phyloP scores from a whole-genome alignment of 148 eudicot species.

The Persicaria tinctoria region DNA sequence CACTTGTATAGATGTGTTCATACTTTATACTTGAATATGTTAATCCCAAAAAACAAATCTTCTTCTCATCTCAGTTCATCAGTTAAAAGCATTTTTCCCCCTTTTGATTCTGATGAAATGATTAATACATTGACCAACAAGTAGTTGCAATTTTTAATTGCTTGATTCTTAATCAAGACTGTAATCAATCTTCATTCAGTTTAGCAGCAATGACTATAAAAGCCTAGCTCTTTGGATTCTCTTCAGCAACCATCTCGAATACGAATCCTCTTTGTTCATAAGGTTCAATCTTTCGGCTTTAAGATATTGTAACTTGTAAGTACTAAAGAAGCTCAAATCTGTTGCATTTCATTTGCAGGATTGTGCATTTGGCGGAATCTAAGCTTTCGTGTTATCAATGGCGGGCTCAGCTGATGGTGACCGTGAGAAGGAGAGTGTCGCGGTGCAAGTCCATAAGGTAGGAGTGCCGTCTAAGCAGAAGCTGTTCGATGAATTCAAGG shows the following conservation, averaged over 20 bases:
- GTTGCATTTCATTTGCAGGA: background rate
- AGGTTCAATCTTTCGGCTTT: background rate
- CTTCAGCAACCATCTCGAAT: background rate
- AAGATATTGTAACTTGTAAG: background rate
- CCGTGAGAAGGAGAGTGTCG: background rate
- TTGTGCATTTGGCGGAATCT: background rate
- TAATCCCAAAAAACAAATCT: background rate
- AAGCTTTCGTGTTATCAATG: background rate
- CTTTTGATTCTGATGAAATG: background rate
- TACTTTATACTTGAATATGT: background rate
- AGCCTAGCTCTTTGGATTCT: background rate
- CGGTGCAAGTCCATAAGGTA: conserved; percentile 40
- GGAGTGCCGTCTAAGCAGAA: conserved; percentile 49
- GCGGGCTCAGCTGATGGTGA: background rate
- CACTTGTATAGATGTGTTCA: background rate
- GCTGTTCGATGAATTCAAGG: conserved; percentile 30
- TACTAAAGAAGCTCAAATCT: background rate
- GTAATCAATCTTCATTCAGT: background rate
- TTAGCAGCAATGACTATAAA: background rate
- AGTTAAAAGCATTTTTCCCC: background rate
- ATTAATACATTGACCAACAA: background rate
- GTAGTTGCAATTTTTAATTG: background rate
- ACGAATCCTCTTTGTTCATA: background rate
- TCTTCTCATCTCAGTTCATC: background rate
- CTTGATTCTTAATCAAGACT: background rate